These are phyloP conservation scores for Ramichloridium luteum DNA, from an alignment of 2,329 filamentous ascomycete species.

Conservation along the genomic window DNA sequence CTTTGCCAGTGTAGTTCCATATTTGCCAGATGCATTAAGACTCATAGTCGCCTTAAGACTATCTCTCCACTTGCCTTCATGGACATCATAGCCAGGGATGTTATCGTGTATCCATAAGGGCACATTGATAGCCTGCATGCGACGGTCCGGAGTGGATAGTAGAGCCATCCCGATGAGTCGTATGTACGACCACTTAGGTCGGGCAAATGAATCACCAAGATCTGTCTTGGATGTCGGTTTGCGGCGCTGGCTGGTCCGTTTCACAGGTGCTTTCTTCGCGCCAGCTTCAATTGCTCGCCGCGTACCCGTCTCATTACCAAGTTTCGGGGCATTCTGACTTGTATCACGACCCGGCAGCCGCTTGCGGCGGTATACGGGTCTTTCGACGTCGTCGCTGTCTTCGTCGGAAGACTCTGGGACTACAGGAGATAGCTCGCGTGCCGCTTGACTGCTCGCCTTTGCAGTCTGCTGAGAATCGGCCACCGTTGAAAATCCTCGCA, in stretches of 20 bases:
- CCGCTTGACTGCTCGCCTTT: too few relatives aligned
- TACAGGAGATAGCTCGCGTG: too few relatives aligned
- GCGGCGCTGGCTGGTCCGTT: slow-evolving; percentile 1
- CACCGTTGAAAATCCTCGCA: too few relatives aligned
- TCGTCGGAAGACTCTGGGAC: too few relatives aligned
- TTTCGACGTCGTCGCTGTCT: too few relatives aligned
- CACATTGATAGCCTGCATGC: slow-evolving; percentile 13
- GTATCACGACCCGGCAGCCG: too few relatives aligned
- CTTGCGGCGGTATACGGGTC: too few relatives aligned
- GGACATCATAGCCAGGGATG: slow-evolving; percentile 14
- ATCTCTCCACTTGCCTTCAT: slow-evolving; percentile 11
- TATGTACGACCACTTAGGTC: slow-evolving; percentile 13
- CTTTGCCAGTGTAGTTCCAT: slow-evolving; percentile 2
- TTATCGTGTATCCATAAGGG: slow-evolving; percentile 20
- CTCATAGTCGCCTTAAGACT: slow-evolving; percentile 9
- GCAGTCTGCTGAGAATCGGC: too few relatives aligned
- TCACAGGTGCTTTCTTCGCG: background rate
- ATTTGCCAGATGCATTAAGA: slow-evolving; percentile 6
- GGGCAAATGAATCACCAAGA: slow-evolving; percentile 12
- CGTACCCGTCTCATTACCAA: too few relatives aligned
- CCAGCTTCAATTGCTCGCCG: too few relatives aligned
- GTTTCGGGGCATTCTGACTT: too few relatives aligned
- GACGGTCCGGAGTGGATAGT: slow-evolving; percentile 12
- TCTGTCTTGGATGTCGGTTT: slow-evolving; percentile 7
- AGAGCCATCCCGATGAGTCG: slow-evolving; percentile 23